Percentiles rank a stretch among this genome's conserved stretches.
Evolutionary conservation across 176 grass and related monocot species (phyloP).

Genomic region (Avena sativa): DNA sequence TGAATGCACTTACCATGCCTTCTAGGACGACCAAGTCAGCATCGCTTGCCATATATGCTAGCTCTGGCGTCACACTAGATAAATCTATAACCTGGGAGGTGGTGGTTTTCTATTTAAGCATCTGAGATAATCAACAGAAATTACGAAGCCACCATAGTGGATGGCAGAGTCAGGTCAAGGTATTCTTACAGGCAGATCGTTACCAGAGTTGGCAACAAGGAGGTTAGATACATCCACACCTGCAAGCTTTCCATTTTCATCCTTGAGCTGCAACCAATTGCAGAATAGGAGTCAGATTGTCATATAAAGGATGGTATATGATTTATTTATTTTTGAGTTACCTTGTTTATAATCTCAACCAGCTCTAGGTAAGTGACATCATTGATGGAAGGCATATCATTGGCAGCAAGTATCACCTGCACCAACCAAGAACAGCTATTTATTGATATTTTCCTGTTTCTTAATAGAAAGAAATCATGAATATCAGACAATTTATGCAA

Average conservation of each 20-base stretch:
- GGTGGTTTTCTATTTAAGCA: conserved; percentile 4
- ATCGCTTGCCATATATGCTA: conserved; percentile 80
- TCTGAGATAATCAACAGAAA: not conserved
- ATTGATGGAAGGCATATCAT: conserved; percentile 97
- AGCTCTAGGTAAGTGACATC: conserved; percentile 92
- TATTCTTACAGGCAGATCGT: conserved; percentile 89
- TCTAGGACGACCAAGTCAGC: conserved; percentile 85
- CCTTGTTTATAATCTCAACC: conserved; percentile 85
- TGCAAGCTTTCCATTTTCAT: conserved; percentile 79
- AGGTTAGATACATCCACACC: conserved; percentile 85
- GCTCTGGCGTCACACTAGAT: conserved; percentile 76
- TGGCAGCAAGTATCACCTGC: conserved; percentile 95
- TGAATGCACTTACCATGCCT: conserved; percentile 80
- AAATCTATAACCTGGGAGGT: conserved; percentile 89
- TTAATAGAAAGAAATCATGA: conserved; percentile 30
- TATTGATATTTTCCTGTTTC: conserved; percentile 33
- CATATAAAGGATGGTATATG: not conserved
- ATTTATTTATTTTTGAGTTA: conserved; percentile 25
- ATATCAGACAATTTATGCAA: conserved; percentile 8
- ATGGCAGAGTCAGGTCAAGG: conserved; percentile 14
- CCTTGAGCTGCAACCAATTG: conserved; percentile 74
- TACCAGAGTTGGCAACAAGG: conserved; percentile 91
- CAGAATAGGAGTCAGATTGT: conserved; percentile 39
- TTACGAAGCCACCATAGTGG: not conserved
- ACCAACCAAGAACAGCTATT: conserved; percentile 34